Base-by-base conservation (phyloP, 306 rosid genomes). In the Alnus glutinosa region DNA sequence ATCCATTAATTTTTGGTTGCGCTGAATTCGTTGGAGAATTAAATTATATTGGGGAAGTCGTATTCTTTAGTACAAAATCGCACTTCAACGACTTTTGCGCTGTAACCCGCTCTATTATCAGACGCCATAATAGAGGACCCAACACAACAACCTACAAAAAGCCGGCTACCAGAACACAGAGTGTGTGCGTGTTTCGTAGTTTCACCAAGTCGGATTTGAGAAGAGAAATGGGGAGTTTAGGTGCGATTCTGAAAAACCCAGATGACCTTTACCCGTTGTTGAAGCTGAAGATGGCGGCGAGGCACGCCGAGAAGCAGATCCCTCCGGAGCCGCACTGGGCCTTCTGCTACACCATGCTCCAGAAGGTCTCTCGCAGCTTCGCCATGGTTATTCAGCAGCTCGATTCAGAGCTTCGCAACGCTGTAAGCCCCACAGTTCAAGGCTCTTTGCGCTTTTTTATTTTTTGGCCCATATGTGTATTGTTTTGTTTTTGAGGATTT, bases 321-420 rank as follows among this genome's bases (percentile, higher is more conserved):
- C 99, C 99, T 28, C 62, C 85, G 0, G 91, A 91, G 80, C 92
- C 99, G 15, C 99, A 96, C 78, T 93, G 99, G 99, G 91, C 80
- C 4, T 96, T 96, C 79, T 90, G 98, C 77, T 90, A 96, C 30
- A 71, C 89, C 30, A 91, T 93, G 98, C 93, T 96, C 28, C 97
- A 89, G 63, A 96, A 93, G 83, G 99, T 96, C 80, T 96, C 99
- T 55, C 80, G 99, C 36, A 93, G 99, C 47, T 96, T 96, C 75
- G 89, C 84, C n/a, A 87, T 96, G 61, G 98, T 96, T 80, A 96
- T 96, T 83, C 99, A 93, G 73, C 99, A 96, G 86, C 98, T 96
- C 66, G 85, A 67, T 1, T 9, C 91, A 30, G 90, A 96, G 7
- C 98, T 96, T 78, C 97, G 99, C 7, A 87, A 96, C 87, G 98